Percentiles rank a stretch among this genome's conserved stretches.
Conservation (phyloP, 331 rosid species). For the Prunus yedoensis region DNA sequence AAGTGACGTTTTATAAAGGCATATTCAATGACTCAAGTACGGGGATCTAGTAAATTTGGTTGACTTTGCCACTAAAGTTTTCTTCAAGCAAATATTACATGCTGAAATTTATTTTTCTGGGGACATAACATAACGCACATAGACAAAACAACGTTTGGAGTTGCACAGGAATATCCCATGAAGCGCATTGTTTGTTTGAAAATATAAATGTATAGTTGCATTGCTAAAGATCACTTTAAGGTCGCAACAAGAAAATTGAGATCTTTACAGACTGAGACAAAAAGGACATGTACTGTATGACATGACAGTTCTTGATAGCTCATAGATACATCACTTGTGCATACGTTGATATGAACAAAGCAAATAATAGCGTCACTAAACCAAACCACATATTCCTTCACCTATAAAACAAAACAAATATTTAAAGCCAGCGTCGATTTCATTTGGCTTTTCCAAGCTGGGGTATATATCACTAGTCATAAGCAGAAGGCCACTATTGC, state of each 20-base stretch:
- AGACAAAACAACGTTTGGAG: too few relatives aligned
- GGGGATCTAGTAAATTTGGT: too few relatives aligned
- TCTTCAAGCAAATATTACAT: too few relatives aligned
- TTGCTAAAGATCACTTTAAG: not conserved
- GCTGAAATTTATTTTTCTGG: too few relatives aligned
- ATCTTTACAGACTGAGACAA: not conserved
- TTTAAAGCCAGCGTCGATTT: not conserved
- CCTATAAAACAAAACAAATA: not conserved
- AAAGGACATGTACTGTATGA: not conserved
- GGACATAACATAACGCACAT: too few relatives aligned
- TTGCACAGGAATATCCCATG: not conserved
- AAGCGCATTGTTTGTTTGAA: not conserved
- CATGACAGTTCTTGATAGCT: not conserved
- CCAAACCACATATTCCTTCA: conserved; percentile 22
- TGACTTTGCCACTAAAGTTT: too few relatives aligned
- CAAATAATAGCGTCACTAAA: conserved; percentile 9
- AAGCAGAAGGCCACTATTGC: conserved; percentile 31
- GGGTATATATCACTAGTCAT: conserved; percentile 23
- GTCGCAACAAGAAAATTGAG: too few relatives aligned
- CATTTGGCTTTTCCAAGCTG: not conserved
- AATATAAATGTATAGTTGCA: too few relatives aligned
- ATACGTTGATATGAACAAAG: not conserved
- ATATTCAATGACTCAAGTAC: too few relatives aligned
- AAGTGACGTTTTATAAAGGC: too few relatives aligned
- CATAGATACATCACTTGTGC: not conserved